Base-by-base conservation (phyloP, 1,284 basidiomycete genomes). In the Leccinum colubrinum region DNA sequence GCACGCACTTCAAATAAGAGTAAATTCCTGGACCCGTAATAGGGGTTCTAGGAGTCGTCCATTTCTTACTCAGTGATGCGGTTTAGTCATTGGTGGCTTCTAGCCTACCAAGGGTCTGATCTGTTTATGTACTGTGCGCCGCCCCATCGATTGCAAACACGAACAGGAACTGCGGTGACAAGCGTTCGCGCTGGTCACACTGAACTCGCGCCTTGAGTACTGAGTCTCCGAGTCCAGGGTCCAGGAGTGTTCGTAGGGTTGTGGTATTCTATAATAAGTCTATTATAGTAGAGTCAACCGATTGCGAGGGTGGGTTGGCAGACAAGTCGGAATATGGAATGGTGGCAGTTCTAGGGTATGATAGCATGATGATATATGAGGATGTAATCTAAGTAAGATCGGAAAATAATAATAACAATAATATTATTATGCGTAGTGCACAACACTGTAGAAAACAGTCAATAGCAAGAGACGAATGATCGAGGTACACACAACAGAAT, bases 401-500 rank as follows among this genome's bases (percentile, higher is more conserved):
- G 46, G 43, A 20, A 6, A 12, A 48, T 48, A 20, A 20, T 0
- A 12, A 46, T 20, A 46, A 48, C 2, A 48, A 48, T 20, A 48
- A 17, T 20, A 22, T 20, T 20, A 20, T 20, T 20, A 11, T 17
- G 41, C 5, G 37, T 39, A 11, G 41, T 17, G n/a, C n/a, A 46
- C 6, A 46, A 46, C 17, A 46, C 17, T 46, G 17, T 25, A 14
- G 5, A 20, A 22, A 55, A 39, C 8, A 25, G 56, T 48, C 22
- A 37, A 43, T 58, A 50, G 46, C 53, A 43, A 57, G 17, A 14
- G 14, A 20, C 20, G 20, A 20, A 20, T 20, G 20, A 55, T 30
- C 12, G 58, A 59, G 33, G 43, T 59, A 59, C 20, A 35, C 43
- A 14, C 35, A 17, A 60, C 65, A 27, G 14, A 41, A 55, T 51